Base-by-base conservation (phyloP, 2,329 filamentous ascomycete species). In the Mycosphaerella arachidis region DNA sequence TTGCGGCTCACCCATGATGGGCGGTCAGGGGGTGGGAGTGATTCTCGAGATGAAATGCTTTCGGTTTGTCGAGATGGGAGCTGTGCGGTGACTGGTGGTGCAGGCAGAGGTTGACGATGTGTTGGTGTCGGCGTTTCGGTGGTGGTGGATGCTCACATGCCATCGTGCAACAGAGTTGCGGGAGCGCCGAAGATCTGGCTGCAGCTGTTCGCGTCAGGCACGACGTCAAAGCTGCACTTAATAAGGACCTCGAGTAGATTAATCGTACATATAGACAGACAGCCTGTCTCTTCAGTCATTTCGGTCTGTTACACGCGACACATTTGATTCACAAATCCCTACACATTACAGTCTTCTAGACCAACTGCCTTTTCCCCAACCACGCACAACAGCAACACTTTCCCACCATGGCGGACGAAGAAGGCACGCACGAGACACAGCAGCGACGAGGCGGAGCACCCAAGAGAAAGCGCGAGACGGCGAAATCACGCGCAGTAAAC, bases 1-100 rank as follows among this genome's bases (percentile, higher is more conserved):
- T 77, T 92, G 90, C 68, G 89, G 89, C 78, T 94, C 90, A 73
- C 90, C 92, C 80, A 79, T 84, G 73, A 62, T 76, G 67, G 66
- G 60, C 56, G 52, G 37, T 48, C 12, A 43, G 9, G n/a, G 18
- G 33, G n/a, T n/a, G 55, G 54, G 18, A 51, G 13, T 50, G 31
- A 13, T 24, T 35, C 18, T 48, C 24, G n/a, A 43, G 55, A 40
- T 20, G 16, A 29, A 31, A 10, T 37, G 48, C 7, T 29, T 29
- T 10, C 6, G 48, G 20, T 29, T 50, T 29, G 48, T 29, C n/a
- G 30, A 29, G 55, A 43, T 50, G 4, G 46, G 43, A 18, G 55
- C 4, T 29, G 33, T 35, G 27, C n/a, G 7, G 30, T 13, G 18
- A 24, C 52, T n/a, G 46, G 30, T 18, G 20, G 18, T 27, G 29